These are phyloP conservation scores for Babesia gibsoni DNA, from an alignment of 169 alveolate genomes.

Conservation along the genomic window DNA sequence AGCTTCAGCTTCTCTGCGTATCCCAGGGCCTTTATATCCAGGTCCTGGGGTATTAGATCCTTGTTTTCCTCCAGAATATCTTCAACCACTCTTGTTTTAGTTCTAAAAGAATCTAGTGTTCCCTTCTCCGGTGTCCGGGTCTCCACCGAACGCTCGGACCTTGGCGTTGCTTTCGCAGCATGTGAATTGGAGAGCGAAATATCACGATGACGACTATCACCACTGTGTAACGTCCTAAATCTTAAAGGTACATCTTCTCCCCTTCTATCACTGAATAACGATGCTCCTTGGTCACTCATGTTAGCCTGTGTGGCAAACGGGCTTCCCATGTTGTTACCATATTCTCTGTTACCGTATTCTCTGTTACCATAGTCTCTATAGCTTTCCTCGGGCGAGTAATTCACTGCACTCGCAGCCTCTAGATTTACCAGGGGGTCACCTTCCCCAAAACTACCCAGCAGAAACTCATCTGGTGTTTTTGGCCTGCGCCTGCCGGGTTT, in stretches of 20 bases:
- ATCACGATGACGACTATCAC: not conserved
- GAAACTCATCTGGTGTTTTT: slow-evolving; percentile 23
- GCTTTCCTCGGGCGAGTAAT: not conserved
- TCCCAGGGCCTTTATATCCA: slow-evolving; percentile 31
- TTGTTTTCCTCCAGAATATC: slow-evolving; percentile 22
- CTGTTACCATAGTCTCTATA: not conserved
- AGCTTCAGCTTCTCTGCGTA: slow-evolving; percentile 52
- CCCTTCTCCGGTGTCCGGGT: slow-evolving; percentile 7
- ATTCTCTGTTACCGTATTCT: not conserved
- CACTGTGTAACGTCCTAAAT: not conserved
- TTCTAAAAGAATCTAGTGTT: slow-evolving; percentile 15
- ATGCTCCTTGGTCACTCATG: not conserved
- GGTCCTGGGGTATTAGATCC: slow-evolving; percentile 21
- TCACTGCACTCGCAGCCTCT: not conserved
- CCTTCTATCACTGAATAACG: not conserved
- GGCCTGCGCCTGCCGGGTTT: not conserved
- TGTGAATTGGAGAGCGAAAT: not conserved
- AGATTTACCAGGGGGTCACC: not conserved
- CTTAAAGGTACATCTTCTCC: not conserved
- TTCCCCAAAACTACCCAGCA: slow-evolving; percentile 14
- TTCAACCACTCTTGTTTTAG: not conserved
- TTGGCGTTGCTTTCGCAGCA: not conserved
- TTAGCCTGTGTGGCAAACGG: slow-evolving; percentile 31
- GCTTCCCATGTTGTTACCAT: not conserved
- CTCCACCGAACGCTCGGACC: slow-evolving; percentile 2